These are phyloP conservation scores for Euryodendron excelsum DNA, from an alignment of 148 eudicot genomes.

Conservation along the genomic window DNA sequence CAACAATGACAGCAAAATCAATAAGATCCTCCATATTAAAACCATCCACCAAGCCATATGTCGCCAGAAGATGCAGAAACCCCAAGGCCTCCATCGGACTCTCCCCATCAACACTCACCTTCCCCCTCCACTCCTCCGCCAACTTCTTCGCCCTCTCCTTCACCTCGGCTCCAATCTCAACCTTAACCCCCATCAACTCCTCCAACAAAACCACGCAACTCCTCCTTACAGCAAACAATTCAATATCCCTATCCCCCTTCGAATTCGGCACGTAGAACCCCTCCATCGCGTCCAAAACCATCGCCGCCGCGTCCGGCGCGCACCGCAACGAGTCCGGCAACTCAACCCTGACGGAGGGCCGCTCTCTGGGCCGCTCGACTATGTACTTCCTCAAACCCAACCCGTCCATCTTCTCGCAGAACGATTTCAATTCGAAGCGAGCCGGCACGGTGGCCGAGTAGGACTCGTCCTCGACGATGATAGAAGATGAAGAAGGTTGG, in stretches of 20 bases:
- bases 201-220: slow-evolving; percentile 35
- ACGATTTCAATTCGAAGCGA: slow-evolving; percentile 26
- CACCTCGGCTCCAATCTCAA: slow-evolving; percentile 22
- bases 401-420: slow-evolving; percentile 44
- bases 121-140: slow-evolving; percentile 40
- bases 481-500: neutral
- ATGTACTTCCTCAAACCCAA: slow-evolving; percentile 33
- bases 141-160: slow-evolving; percentile 32
- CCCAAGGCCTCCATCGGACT: slow-evolving; percentile 26
- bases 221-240: slow-evolving; percentile 12
- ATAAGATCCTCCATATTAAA: slow-evolving; percentile 27
- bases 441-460: neutral
- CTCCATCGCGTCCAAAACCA: slow-evolving; percentile 41
- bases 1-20: slow-evolving; percentile 24
- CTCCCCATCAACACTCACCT: slow-evolving; percentile 10
- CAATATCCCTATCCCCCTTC: slow-evolving; percentile 1
- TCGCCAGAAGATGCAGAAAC: slow-evolving; percentile 34
- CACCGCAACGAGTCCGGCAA: slow-evolving; percentile 29
- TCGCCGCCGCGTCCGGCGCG: slow-evolving; percentile 32
- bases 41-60: slow-evolving; percentile 32
- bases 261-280: slow-evolving; percentile 22
- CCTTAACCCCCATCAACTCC: slow-evolving; percentile 31
- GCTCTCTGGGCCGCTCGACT: slow-evolving; percentile 23
- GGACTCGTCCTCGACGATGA: neutral
- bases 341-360: slow-evolving; percentile 22